Base-by-base conservation (phyloP, 768 basidiomycete genomes). In the Serendipita indica region DNA sequence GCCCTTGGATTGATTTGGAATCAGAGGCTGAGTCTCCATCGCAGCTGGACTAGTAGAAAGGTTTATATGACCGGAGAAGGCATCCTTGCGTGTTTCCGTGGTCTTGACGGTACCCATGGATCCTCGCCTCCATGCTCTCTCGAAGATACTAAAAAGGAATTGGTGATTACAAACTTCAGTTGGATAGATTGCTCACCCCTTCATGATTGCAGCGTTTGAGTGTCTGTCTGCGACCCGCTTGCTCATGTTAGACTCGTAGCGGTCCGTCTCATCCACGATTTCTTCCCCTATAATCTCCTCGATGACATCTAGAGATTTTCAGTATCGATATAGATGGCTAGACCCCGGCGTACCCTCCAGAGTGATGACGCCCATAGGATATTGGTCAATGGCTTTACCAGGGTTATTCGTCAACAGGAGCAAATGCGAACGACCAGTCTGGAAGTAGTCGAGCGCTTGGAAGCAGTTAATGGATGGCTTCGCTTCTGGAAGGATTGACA, bases 241-340 rank as follows among this genome's bases (percentile, higher is more conserved):
- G 57, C 81, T 83, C 49, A 82, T 82, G 66, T 94, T 96, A 64
- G 90, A 88, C 63, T 88, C 82, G 64, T 86, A 93, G 27, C 82
- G 77, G 70, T 96, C 92, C 2, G 91, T 94, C 70, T 96, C 92
- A 65, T 94, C 92, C 30, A 94, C 86, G 58, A 96, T 94, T 68
- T 96, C 93, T 71, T 96, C 91, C 0, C 86, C 84, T 18, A 97
- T 89, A 62, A 98, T 96, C 77, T 49, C 80, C 68, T 89, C 86
- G 60, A 89, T 87, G 63, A 89, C 79, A 66, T 89, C 86, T 84
- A 57, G 0, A n/a, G 18, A 2, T 14, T 57, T 41, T 39, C 32
- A 25, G 16, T 14, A 45, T 43, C 4, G 28, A n/a, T 32, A 34
- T 25, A 22, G 16, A 45, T 54, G 41, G 6, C 12, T 34, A n/a